Evolutionary conservation across 345 rosid genomes (phyloP), one percentile per base, ranked within the genome.

Genomic region (Arabis hirsuta): DNA sequence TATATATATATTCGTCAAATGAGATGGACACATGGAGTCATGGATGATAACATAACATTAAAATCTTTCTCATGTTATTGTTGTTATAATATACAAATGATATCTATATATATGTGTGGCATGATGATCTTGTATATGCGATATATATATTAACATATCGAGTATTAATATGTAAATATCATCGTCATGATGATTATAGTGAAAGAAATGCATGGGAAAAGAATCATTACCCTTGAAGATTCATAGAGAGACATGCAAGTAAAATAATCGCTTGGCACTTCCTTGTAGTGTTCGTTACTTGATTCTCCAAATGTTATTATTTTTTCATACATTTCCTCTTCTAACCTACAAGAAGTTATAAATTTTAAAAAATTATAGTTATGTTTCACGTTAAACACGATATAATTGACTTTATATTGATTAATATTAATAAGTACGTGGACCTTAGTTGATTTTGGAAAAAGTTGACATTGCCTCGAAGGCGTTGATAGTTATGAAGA

Each of bases 241-340:
- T 67, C 68, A 67, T 51, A 74, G 56, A 67, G 78, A 43, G 73
- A 43, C 32, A 60, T 60, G 67, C 73, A 74, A 5, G 62, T 73
- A 50, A 65, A 57, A 20, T 65, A 73, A 29, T 50, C 72, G 41
- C 59, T 65, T 50, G 67, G 43, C 53, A 16, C 50, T 34, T 67
- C 68, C 42, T 52, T 54, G n/a, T n/a, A 29, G 13, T 27, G n/a
- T 67, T 32, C 67, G 29, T 45, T 12, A 68, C 62, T 68, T 16
- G 73, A 60, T 53, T 67, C 73, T 34, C 78, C 78, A 61, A 74
- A 74, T 67, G 78, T 60, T 38, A 74, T 67, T 52, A 74, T 60
- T 0, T 60, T 52, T 44, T 67, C 78, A 45, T 46, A 67, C 13
- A 61, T 26, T 34, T 67, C 63, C 16, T 61, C 73, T 53, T 67